phyloP scores from a whole-genome alignment of 2,329 filamentous ascomycete species.

The Nemania bipapillata region DNA sequence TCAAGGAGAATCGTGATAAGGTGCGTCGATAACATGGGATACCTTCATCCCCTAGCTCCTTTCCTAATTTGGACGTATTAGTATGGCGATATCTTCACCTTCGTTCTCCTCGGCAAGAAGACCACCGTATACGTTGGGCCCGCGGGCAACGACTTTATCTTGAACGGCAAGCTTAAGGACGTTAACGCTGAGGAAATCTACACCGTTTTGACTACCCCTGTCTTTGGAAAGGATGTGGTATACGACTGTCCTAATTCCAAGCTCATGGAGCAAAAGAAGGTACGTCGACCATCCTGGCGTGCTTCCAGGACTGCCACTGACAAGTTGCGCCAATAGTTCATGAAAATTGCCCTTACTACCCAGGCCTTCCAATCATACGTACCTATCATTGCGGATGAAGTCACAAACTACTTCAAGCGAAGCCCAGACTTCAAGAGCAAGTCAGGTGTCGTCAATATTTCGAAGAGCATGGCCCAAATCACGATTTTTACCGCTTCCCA shows the following conservation, averaged over 20 bases:
- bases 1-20: slow-evolving; percentile 79
- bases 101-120: slow-evolving; percentile 86
- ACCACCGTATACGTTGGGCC: slow-evolving; percentile 86
- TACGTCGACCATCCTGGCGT: slow-evolving; percentile 52
- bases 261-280: slow-evolving; percentile 96
- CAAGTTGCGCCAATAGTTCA: slow-evolving; percentile 64
- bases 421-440: slow-evolving; percentile 73
- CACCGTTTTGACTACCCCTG: slow-evolving; percentile 75
- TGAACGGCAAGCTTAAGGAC: slow-evolving; percentile 90
- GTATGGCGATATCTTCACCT: slow-evolving; percentile 92
- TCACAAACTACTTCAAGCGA: slow-evolving; percentile 76
- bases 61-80: slow-evolving; percentile 51
- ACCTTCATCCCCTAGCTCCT: background rate
- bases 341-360: slow-evolving; percentile 82
- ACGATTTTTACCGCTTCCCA: slow-evolving; percentile 91
- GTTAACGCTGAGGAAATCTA: slow-evolving; percentile 93
- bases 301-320: slow-evolving; percentile 6
- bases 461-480: slow-evolving; percentile 81
- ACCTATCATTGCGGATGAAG: slow-evolving; percentile 79
- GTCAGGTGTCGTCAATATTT: slow-evolving; percentile 76
- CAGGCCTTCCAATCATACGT: slow-evolving; percentile 81
- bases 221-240: slow-evolving; percentile 86
- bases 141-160: slow-evolving; percentile 87
- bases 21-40: slow-evolving; percentile 57
- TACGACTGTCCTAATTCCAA: slow-evolving; percentile 92